Percentiles rank a stretch among this genome's conserved stretches.
Conservation (phyloP, 1,284 basidiomycete species). For the Phenoliferia sp. region DNA sequence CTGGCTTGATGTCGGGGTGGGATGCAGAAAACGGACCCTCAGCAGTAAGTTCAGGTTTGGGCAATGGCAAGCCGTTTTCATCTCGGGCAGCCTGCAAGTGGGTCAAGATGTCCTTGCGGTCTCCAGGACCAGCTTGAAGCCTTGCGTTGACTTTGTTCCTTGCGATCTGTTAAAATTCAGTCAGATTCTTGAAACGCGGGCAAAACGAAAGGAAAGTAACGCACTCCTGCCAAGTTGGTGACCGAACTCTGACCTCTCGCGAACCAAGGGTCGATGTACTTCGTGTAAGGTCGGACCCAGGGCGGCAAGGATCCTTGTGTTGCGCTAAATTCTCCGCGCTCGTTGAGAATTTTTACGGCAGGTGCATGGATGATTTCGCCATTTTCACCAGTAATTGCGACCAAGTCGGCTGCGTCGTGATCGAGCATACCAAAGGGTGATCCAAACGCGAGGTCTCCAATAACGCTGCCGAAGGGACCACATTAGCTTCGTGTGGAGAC, state of each 20-base stretch:
- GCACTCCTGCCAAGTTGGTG: conserved; percentile 60
- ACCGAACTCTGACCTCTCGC: conserved; percentile 63
- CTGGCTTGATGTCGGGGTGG: background rate
- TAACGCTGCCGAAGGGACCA: conserved; percentile 44
- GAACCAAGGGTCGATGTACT: conserved; percentile 61
- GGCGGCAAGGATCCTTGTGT: conserved; percentile 74
- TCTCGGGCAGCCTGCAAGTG: conserved; percentile 74
- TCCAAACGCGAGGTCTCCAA: conserved; percentile 66
- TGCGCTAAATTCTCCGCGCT: conserved; percentile 80
- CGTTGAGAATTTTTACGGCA: conserved; percentile 80
- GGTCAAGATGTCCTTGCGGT: conserved; percentile 68
- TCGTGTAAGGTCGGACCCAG: conserved; percentile 61
- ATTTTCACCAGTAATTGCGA: conserved; percentile 34
- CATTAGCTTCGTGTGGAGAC: background rate
- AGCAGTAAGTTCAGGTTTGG: conserved; percentile 72
- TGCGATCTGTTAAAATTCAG: conserved; percentile 51
- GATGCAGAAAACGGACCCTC: conserved; percentile 49
- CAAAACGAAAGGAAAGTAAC: conserved; percentile 1
- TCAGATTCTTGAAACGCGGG: background rate
- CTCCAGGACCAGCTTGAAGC: conserved; percentile 54
- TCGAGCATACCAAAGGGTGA: conserved; percentile 84
- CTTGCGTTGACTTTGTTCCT: conserved; percentile 74
- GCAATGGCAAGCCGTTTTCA: conserved; percentile 70
- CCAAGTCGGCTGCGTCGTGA: conserved; percentile 36
- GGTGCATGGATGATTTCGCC: conserved; percentile 56